Percentiles rank a stretch among this genome's conserved stretches.
Conservation (phyloP, 225 moss, liverwort and hornwort species). For the Polytrichum formosum region DNA sequence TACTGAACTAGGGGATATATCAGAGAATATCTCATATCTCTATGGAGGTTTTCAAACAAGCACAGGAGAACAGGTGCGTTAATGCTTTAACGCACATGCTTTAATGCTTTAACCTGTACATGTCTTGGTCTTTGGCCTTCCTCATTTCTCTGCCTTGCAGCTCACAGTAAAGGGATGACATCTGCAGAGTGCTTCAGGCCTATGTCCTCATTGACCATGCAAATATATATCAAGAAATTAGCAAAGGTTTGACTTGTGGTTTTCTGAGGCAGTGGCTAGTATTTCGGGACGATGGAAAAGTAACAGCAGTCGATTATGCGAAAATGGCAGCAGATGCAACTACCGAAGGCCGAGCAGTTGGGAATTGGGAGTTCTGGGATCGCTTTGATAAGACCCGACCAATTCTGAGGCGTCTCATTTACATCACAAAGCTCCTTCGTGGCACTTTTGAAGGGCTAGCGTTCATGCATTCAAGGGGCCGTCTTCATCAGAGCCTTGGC, state of each 20-base stretch:
- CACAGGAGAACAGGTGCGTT: conserved; percentile 82
- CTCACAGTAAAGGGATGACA: too few relatives aligned
- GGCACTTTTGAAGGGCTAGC: conserved; percentile 82
- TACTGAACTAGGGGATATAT: conserved; percentile 31
- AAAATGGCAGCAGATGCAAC: conserved; percentile 76
- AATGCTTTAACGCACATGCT: not conserved
- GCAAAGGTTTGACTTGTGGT: conserved; percentile 1
- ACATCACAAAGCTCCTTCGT: conserved; percentile 79
- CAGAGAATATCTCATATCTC: conserved; percentile 51
- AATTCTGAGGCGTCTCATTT: conserved; percentile 64
- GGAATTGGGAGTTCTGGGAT: conserved; percentile 97
- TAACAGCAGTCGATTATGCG: conserved; percentile 85
- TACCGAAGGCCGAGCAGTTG: conserved; percentile 62
- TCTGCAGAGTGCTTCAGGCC: too few relatives aligned
- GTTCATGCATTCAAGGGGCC: conserved; percentile 84
- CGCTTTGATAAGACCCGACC: conserved; percentile 75
- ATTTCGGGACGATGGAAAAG: conserved; percentile 82
- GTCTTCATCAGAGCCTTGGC: conserved; percentile 92
- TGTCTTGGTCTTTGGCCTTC: too few relatives aligned
- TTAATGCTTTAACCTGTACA: not conserved
- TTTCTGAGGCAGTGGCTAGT: conserved; percentile 79
- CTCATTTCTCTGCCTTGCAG: too few relatives aligned
- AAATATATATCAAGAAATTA: not conserved
- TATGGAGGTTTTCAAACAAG: conserved; percentile 93
- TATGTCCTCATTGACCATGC: too few relatives aligned